A percentile compares a stretch with the other conserved stretches of the same genome.
phyloP scores from a whole-genome alignment of 106 monocot genomes.

The Agapanthus africanus region DNA sequence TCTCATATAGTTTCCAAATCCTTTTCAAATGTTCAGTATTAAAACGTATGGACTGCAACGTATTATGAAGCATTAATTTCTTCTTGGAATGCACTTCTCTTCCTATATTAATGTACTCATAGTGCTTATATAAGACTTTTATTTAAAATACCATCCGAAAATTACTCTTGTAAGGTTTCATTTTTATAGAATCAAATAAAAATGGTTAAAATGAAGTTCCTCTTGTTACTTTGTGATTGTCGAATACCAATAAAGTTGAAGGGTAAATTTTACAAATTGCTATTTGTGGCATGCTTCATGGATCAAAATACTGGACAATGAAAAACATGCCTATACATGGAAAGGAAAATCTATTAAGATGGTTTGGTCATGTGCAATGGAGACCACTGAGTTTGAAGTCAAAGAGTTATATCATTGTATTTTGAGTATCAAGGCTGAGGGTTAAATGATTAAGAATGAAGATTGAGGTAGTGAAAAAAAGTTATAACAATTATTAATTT shows the following conservation, averaged over 20 bases:
- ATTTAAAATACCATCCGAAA: not conserved
- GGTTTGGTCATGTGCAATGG: no score
- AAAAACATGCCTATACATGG: not conserved
- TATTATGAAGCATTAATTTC: not conserved
- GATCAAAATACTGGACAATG: not conserved
- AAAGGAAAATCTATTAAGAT: no score
- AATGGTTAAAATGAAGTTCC: constrained; percentile 1
- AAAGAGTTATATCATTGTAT: not conserved
- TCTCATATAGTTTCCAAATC: not conserved
- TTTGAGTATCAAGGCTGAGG: not conserved
- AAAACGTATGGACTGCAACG: not conserved
- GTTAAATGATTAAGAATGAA: not conserved
- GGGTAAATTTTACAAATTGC: not conserved
- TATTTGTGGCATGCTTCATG: not conserved
- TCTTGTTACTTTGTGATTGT: not conserved
- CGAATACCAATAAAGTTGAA: not conserved
- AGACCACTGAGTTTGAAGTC: not conserved
- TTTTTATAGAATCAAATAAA: not conserved
- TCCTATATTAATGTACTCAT: not conserved
- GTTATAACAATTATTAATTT: not conserved
- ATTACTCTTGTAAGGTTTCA: not conserved
- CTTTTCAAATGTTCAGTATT: not conserved
- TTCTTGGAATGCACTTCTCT: not conserved
- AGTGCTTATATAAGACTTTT: not conserved
- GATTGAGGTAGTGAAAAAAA: not conserved